These are phyloP conservation scores for Neospermospora avenae DNA, from an alignment of 2,329 filamentous ascomycete species.

Conservation along the genomic window DNA sequence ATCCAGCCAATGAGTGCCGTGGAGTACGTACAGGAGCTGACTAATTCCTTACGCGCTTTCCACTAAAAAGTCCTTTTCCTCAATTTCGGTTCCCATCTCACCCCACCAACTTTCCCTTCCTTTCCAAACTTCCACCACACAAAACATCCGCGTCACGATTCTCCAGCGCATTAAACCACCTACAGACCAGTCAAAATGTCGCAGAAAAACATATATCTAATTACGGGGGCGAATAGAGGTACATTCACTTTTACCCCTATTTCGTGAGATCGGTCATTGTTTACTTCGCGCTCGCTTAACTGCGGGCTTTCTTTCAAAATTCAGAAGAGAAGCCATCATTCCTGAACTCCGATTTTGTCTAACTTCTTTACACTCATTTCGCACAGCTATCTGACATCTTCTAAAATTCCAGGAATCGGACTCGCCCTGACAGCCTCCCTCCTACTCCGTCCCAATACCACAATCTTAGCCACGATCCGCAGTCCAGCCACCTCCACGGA, in stretches of 20 bases:
- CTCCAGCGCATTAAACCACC: background rate
- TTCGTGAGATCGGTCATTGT: background rate
- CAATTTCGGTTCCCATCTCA: background rate
- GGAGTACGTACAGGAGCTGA: background rate
- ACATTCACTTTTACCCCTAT: constrained; percentile 21
- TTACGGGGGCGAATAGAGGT: constrained; percentile 34
- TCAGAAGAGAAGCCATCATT: too few relatives aligned
- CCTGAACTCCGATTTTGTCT: too few relatives aligned
- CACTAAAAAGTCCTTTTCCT: background rate
- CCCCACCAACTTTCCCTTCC: background rate
- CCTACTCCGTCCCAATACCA: constrained; percentile 38
- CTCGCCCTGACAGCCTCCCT: constrained; percentile 35
- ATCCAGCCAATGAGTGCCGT: too few relatives aligned
- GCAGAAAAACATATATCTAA: constrained; percentile 21
- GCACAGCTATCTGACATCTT: background rate
- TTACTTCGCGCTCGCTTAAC: constrained; percentile 4
- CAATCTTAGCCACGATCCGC: constrained; percentile 41
- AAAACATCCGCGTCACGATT: background rate
- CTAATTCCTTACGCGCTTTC: background rate
- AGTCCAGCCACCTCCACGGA: constrained; percentile 23
- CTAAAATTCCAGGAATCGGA: constrained; percentile 31
- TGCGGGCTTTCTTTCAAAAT: background rate
- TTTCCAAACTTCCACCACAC: constrained; percentile 7
- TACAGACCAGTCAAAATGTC: constrained; percentile 13
- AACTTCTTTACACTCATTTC: too few relatives aligned